These are phyloP conservation scores for Jasminum sambac DNA, from an alignment of 257 asterid genomes.

Conservation along the genomic window DNA sequence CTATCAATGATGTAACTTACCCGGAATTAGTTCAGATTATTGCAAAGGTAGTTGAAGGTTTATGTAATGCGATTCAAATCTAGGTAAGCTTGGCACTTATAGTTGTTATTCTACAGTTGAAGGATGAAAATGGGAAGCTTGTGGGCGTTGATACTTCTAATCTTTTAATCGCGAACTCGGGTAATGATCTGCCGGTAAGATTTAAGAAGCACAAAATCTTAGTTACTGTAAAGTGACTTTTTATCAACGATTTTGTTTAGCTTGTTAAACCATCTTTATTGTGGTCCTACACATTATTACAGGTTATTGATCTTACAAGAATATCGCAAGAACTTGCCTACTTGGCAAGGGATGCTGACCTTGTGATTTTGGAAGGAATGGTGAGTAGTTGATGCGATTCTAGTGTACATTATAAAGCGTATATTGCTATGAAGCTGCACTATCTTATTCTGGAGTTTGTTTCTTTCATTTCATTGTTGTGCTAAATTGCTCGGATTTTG, in stretches of 20 bases:
- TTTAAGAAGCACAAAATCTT: slow-evolving; percentile 30
- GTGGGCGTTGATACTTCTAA: slow-evolving; percentile 79
- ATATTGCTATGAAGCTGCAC: background rate
- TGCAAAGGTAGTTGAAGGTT: slow-evolving; percentile 56
- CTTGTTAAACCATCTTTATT: slow-evolving; percentile 17
- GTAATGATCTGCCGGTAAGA: slow-evolving; percentile 85
- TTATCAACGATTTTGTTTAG: slow-evolving; percentile 17
- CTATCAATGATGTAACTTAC: slow-evolving; percentile 87
- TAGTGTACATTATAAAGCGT: background rate
- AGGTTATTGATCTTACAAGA: slow-evolving; percentile 87
- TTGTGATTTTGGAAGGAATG: slow-evolving; percentile 96
- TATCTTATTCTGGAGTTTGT: background rate
- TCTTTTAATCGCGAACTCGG: slow-evolving; percentile 84
- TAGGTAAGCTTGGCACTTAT: slow-evolving; percentile 24
- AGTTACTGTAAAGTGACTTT: background rate
- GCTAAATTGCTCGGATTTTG: background rate
- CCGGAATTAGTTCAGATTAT: slow-evolving; percentile 73
- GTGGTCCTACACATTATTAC: slow-evolving; percentile 24
- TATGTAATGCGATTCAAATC: slow-evolving; percentile 20
- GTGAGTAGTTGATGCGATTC: slow-evolving; percentile 39
- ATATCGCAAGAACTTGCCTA: slow-evolving; percentile 91
- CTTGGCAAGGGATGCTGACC: slow-evolving; percentile 85
- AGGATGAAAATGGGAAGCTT: slow-evolving; percentile 81
- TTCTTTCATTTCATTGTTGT: background rate
- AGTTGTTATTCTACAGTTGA: slow-evolving; percentile 54